Conservation (phyloP, 176 grass and related monocot species). For the Bromus sterilis region DNA sequence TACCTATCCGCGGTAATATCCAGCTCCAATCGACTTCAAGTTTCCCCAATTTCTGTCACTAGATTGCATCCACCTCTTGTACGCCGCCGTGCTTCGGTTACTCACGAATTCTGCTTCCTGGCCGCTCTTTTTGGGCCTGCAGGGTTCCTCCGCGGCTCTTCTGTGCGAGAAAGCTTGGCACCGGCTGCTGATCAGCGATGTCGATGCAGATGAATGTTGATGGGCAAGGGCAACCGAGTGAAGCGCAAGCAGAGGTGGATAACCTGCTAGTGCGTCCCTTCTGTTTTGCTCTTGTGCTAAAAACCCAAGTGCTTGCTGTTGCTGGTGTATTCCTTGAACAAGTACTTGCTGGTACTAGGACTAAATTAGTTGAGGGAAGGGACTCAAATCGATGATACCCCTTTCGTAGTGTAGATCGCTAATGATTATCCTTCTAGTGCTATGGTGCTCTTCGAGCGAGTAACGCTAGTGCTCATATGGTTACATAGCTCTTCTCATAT, state of each 20-base stretch:
- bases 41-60: neutral
- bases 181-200: neutral
- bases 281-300: neutral
- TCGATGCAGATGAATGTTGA: constrained; percentile 29
- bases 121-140: neutral
- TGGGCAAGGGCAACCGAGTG: neutral
- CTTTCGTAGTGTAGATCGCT: neutral
- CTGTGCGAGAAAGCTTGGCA: neutral
- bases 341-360: neutral
- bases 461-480: neutral
- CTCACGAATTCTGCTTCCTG: neutral
- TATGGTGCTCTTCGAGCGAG: neutral
- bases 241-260: neutral
- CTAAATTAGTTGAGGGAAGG: neutral
- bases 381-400: neutral
- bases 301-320: neutral
- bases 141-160: neutral
- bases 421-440: neutral
- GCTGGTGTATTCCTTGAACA: neutral
- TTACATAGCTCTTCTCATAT: neutral
- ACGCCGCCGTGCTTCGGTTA: neutral
- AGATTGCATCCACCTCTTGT: neutral
- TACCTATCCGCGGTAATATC: neutral
- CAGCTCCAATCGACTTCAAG: neutral
- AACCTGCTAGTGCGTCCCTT: constrained; percentile 11